These are phyloP conservation scores for Citropsis articulata DNA, from an alignment of 345 rosid species.

Conservation along the genomic window DNA sequence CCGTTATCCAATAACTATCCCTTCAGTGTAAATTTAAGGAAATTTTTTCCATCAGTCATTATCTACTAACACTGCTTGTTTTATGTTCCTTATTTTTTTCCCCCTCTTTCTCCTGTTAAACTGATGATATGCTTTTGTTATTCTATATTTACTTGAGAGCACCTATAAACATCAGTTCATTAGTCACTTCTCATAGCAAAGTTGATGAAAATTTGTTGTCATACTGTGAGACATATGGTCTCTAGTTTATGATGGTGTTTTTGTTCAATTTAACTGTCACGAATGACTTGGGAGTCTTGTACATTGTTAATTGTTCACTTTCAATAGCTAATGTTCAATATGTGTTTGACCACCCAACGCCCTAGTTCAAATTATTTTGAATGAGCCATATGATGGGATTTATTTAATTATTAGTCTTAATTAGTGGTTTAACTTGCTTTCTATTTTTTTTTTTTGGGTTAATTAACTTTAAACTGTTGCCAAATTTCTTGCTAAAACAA, in stretches of 20 bases:
- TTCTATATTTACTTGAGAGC: conserved; percentile 4
- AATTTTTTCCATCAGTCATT: not conserved
- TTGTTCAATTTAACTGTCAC: conserved; percentile 24
- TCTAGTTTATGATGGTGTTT: conserved; percentile 38
- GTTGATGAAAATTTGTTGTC: conserved; percentile 29
- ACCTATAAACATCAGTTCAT: conserved; percentile 20
- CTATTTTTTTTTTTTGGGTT: not conserved
- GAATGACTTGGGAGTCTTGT: conserved; percentile 19
- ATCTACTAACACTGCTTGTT: not conserved
- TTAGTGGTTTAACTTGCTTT: not conserved
- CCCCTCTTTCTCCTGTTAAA: not conserved
- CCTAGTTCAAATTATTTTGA: conserved; percentile 9
- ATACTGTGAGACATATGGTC: conserved; percentile 36
- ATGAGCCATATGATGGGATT: conserved; percentile 4
- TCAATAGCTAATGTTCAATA: conserved; percentile 2
- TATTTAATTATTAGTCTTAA: conserved; percentile 10
- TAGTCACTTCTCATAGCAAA: not conserved
- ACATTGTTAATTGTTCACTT: conserved; percentile 14
- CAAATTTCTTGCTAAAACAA: not conserved
- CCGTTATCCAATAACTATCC: conserved; percentile 3
- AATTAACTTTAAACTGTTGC: not conserved
- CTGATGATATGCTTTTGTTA: not conserved
- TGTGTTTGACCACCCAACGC: conserved; percentile 18
- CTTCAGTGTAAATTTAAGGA: not conserved
- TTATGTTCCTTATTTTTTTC: not conserved